These are phyloP conservation scores for Jasminum sambac DNA, from an alignment of 257 asterid genomes.

Conservation along the genomic window DNA sequence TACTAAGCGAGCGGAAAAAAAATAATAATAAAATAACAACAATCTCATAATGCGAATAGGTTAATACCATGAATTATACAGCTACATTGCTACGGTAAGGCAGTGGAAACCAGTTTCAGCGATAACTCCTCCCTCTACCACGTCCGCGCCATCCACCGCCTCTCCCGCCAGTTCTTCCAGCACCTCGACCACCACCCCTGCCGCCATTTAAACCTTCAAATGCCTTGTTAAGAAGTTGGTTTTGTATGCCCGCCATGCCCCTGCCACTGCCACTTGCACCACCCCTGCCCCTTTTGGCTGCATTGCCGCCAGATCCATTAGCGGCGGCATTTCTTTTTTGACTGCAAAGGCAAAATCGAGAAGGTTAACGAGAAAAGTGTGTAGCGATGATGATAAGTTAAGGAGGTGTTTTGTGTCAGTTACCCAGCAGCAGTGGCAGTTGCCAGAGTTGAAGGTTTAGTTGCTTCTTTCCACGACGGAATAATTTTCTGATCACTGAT, in stretches of 20 bases:
- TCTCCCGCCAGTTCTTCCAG: slow-evolving; percentile 40
- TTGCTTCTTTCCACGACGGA: slow-evolving; percentile 88
- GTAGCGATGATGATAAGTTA: background rate
- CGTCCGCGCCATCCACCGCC: slow-evolving; percentile 64
- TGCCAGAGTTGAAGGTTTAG: slow-evolving; percentile 47
- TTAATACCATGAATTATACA: background rate
- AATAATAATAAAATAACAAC: background rate
- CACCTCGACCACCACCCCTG: slow-evolving; percentile 48
- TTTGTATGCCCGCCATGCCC: slow-evolving; percentile 61
- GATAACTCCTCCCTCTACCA: slow-evolving; percentile 56
- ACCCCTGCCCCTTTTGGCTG: slow-evolving; percentile 68
- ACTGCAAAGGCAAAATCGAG: slow-evolving; percentile 37
- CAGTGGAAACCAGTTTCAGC: slow-evolving; percentile 22
- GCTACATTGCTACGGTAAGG: too few species aligned
- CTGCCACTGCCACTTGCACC: slow-evolving; percentile 39
- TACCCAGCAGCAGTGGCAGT: slow-evolving; percentile 61
- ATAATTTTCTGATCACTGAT: slow-evolving; percentile 72
- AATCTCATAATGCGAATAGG: background rate
- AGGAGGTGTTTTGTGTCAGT: background rate
- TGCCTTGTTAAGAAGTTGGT: slow-evolving; percentile 74
- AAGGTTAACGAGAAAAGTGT: background rate
- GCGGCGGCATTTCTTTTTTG: slow-evolving; percentile 53
- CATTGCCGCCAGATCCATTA: slow-evolving; percentile 46
- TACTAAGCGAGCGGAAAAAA: background rate
- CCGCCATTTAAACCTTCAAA: slow-evolving; percentile 58